These are phyloP conservation scores for Cryphonectria naterciae DNA, from an alignment of 2,329 filamentous ascomycete species.

Conservation along the genomic window DNA sequence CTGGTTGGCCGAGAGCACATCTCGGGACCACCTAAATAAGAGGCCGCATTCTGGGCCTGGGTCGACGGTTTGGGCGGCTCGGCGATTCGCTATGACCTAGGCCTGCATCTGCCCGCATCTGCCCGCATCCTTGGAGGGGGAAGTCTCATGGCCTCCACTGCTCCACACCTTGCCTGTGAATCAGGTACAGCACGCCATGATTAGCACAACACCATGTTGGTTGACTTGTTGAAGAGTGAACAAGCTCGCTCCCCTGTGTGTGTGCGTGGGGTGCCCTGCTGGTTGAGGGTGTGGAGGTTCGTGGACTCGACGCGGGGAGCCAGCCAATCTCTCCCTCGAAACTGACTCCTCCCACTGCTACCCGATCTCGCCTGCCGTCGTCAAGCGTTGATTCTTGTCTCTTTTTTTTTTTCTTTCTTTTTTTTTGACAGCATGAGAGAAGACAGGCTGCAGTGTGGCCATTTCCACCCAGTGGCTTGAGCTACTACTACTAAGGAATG, in stretches of 20 bases:
- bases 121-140: slow-evolving; percentile 1
- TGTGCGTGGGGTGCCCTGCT: slow-evolving; percentile 14
- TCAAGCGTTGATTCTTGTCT: not conserved
- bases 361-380: not conserved
- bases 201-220: slow-evolving; percentile 16
- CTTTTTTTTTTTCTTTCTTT: not conserved
- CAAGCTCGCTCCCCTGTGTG: slow-evolving; percentile 1
- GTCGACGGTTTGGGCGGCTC: slow-evolving; percentile 27
- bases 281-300: not conserved
- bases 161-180: slow-evolving; percentile 15
- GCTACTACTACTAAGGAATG: not conserved
- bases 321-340: not conserved
- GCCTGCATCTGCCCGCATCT: slow-evolving; percentile 19
- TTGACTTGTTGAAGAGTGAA: not conserved
- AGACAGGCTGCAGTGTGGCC: not conserved
- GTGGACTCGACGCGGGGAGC: not conserved
- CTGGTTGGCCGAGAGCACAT: slow-evolving; percentile 28
- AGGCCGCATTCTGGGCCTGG: slow-evolving; percentile 29
- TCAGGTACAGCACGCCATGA: slow-evolving; percentile 23
- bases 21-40: slow-evolving; percentile 24
- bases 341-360: not conserved
- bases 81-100: slow-evolving; percentile 28
- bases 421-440: not conserved
- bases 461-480: not conserved
- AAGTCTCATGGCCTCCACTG: slow-evolving; percentile 18